phyloP scores from a whole-genome alignment of 805 yeast genomes.

The Schwanniomyces pseudopolymorphus region DNA sequence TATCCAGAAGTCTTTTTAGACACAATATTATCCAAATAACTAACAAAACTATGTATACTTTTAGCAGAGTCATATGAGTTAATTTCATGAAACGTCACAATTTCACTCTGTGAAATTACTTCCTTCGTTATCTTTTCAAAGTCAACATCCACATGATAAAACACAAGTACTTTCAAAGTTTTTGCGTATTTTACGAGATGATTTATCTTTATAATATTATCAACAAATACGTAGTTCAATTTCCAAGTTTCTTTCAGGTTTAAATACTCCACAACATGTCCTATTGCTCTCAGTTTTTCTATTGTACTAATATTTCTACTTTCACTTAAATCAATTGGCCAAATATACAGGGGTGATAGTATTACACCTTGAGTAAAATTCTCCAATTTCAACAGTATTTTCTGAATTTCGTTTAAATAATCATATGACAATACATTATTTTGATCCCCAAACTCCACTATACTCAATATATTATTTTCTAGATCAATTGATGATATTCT shows the following conservation, averaged over 20 bases:
- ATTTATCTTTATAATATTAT: constrained; percentile 22
- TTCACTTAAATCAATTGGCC: not conserved
- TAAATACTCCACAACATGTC: constrained; percentile 17
- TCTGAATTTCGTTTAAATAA: constrained; percentile 10
- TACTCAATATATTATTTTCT: constrained; percentile 5
- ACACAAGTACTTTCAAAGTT: constrained; percentile 19
- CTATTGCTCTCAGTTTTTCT: constrained; percentile 9
- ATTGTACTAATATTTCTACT: not conserved
- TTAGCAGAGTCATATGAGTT: not conserved
- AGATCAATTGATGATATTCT: not conserved
- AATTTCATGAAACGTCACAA: not conserved
- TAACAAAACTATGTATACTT: not conserved
- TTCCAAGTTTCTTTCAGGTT: constrained; percentile 24
- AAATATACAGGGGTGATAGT: constrained; percentile 11
- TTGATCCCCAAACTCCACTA: constrained; percentile 2
- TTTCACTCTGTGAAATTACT: not conserved
- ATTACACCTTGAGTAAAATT: not conserved
- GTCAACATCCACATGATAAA: constrained; percentile 11
- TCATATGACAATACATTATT: constrained; percentile 12
- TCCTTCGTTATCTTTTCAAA: not conserved
- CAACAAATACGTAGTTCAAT: constrained; percentile 24
- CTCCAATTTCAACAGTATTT: constrained; percentile 5
- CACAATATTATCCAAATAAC: not conserved
- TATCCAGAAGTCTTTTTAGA: not conserved
- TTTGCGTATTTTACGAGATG: constrained; percentile 29